Conservation (phyloP, 2,329 filamentous ascomycete genomes). For the Clonostachys rosea region DNA sequence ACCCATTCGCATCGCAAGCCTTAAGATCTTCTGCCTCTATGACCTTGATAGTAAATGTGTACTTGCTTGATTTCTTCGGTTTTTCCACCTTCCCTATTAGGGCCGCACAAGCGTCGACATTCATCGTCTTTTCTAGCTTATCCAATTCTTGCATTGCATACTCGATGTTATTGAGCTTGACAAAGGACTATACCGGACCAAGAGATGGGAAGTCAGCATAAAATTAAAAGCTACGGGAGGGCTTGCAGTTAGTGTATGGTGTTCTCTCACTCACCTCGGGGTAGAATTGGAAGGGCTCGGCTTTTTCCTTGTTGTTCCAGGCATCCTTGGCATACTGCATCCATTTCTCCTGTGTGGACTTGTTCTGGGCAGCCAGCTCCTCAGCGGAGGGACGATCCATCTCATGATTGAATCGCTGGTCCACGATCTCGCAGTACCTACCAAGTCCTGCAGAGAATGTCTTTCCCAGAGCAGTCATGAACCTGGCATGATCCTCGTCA, state of each 20-base stretch:
- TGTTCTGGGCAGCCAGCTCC: slow-evolving; percentile 72
- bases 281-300: slow-evolving; percentile 96
- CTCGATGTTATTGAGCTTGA: slow-evolving; percentile 97
- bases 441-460: slow-evolving; percentile 79
- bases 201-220: slow-evolving; percentile 14
- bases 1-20: slow-evolving; percentile 91
- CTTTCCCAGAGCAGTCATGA: slow-evolving; percentile 91
- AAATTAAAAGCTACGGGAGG: not conserved
- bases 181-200: slow-evolving; percentile 64
- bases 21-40: slow-evolving; percentile 97
- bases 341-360: slow-evolving; percentile 87
- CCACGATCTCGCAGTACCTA: slow-evolving; percentile 86
- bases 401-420: slow-evolving; percentile 79
- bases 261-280: slow-evolving; percentile 62
- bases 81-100: slow-evolving; percentile 69
- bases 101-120: slow-evolving; percentile 85
- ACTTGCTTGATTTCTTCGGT: slow-evolving; percentile 70
- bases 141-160: slow-evolving; percentile 91
- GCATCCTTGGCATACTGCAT: slow-evolving; percentile 91
- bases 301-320: slow-evolving; percentile 86
- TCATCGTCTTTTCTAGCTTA: slow-evolving; percentile 81
- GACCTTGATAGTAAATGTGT: slow-evolving; percentile 98
- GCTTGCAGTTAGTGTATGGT: slow-evolving; percentile 1
- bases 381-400: slow-evolving; percentile 91
- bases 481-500: slow-evolving; percentile 88